Conservation (phyloP, 306 rosid genomes). For the Vachellia collinsii region DNA sequence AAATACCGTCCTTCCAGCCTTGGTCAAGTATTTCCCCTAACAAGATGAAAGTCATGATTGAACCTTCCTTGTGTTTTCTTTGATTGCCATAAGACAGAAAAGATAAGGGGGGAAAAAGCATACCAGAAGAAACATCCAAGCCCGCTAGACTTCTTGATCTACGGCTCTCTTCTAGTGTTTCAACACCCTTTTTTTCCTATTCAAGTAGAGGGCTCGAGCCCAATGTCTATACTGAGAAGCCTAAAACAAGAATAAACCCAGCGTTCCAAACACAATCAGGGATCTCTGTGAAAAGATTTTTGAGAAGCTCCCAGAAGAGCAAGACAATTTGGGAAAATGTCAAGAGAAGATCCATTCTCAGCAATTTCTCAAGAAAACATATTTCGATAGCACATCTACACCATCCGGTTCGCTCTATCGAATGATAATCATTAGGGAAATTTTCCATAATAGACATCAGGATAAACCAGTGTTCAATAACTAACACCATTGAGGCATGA, state of each 20-base stretch:
- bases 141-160: neutral
- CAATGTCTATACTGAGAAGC: neutral
- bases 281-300: neutral
- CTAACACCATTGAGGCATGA: neutral
- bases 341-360: neutral
- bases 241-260: neutral
- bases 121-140: neutral
- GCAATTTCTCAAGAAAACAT: neutral
- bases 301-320: neutral
- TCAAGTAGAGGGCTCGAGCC: neutral
- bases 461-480: neutral
- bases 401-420: neutral
- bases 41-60: too few relatives aligned
- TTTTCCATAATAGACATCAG: too few relatives aligned
- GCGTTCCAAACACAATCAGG: neutral
- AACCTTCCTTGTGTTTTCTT: too few relatives aligned
- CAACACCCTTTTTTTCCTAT: too few relatives aligned
- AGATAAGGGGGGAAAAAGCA: neutral
- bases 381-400: neutral
- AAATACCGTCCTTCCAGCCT: too few relatives aligned
- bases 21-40: too few relatives aligned
- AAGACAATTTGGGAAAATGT: neutral
- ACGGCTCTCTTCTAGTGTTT: too few relatives aligned
- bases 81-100: neutral
- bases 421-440: neutral